Evolutionary conservation across 371 early-diverging fungal species (phyloP), one percentile per base, ranked within the genome.

Genomic region (Lichtheimia hyalospora): DNA sequence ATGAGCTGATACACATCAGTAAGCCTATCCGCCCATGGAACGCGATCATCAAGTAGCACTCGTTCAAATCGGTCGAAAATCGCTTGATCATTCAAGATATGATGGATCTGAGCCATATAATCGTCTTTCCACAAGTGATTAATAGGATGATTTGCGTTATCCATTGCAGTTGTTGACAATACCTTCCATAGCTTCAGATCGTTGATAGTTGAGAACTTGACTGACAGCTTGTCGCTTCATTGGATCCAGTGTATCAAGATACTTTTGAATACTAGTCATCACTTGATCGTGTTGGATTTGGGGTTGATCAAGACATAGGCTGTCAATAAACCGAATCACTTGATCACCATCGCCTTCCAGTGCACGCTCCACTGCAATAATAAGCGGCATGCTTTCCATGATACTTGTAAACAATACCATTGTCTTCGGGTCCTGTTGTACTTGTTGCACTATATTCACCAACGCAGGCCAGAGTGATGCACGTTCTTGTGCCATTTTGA

Each of bases 231-330:
- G 20, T 24, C 58, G 58, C 14, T 28, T 57, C 7, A 10, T 18
- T 16, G 6, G 20, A 39, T 46, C 48, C 2, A 57, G n/a, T 2
- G 58, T 57, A 41, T 48, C 16, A 14, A 57, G 42, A n/a, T 41
- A 57, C n/a, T 18, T 20, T 25, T 43, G 25, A 28, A 57, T 49
- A 3, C 34, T 34, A 10, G 18, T 13, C 62, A 61, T 53, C 2
- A 61, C 55, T 20, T 61, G 56, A 12, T 34, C 55, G 50, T 61
- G 62, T 10, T 52, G 24, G 15, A 55, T 56, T 52, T 49, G 27
- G 12, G 62, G 51, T 21, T 49, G 28, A 16, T 61, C 55, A 6
- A 61, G 49, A 12, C 44, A 14, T 16, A 61, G 49, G 24, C 62
- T 61, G n/a, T 49, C 42, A 21, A 61, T 39, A 42, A 61, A 61